Evolutionary conservation across 495 filamentous ascomycete genomes (phyloP).

Genomic region (Poronia punctata): DNA sequence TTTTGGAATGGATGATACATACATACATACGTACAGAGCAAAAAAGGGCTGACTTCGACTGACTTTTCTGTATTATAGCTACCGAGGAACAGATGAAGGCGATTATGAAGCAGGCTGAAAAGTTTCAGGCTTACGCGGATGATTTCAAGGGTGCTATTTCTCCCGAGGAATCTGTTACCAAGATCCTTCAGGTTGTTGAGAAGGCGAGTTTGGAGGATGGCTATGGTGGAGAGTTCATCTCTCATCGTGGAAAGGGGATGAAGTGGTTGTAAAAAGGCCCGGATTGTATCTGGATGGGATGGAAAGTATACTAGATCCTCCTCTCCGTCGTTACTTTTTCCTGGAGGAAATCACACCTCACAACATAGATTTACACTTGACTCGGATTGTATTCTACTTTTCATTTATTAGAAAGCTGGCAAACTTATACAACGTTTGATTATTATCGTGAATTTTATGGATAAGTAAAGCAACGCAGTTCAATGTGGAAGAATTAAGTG

Average conservation of each 20-base stretch:
- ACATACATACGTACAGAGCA: background rate
- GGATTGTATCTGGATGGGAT: no score
- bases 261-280: slow-evolving; percentile 31
- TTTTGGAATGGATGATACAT: no score
- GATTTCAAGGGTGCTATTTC: slow-evolving; percentile 38
- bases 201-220: slow-evolving; percentile 39
- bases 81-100: slow-evolving; percentile 31
- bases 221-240: slow-evolving; percentile 42
- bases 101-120: slow-evolving; percentile 22
- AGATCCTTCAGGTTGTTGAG: slow-evolving; percentile 29
- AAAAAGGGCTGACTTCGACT: background rate
- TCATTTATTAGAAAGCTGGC: no score
- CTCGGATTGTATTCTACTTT: no score
- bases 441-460: no score
- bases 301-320: no score
- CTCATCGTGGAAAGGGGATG: slow-evolving; percentile 43
- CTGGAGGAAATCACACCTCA: no score
- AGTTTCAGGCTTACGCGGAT: slow-evolving; percentile 37
- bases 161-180: slow-evolving; percentile 31
- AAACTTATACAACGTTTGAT: no score
- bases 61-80: slow-evolving; percentile 12
- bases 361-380: no score
- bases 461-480: no score
- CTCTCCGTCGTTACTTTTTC: no score
- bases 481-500: no score